Evolutionary conservation across 164 flowering plant genomes (phyloP).

Genomic region (Macadamia integrifolia): DNA sequence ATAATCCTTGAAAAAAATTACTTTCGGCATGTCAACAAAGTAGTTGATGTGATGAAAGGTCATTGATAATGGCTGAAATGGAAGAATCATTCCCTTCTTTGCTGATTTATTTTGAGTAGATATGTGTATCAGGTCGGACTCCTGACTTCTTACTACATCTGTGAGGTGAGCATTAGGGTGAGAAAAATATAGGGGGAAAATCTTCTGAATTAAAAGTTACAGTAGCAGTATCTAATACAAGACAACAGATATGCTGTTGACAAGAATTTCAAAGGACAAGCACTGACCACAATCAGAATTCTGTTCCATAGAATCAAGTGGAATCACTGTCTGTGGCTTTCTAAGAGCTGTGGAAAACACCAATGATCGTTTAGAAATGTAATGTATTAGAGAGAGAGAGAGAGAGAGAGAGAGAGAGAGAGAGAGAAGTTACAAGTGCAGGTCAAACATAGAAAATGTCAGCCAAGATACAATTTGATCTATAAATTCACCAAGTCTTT

Average conservation of each 20-base stretch:
- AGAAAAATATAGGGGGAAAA: neutral
- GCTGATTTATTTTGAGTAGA: conserved; percentile 10
- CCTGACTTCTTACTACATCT: conserved; percentile 25
- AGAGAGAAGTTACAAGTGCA: neutral
- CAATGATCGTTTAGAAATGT: neutral
- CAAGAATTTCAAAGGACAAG: neutral
- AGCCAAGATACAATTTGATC: neutral
- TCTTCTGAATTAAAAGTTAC: neutral
- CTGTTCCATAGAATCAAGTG: conserved; percentile 28
- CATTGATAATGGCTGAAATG: conserved; percentile 78
- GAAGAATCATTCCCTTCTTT: conserved; percentile 85
- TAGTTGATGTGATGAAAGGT: conserved; percentile 81
- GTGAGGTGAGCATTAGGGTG: neutral
- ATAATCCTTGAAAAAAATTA: conserved; percentile 12
- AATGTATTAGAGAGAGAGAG: too few species aligned
- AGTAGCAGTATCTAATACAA: too few species aligned
- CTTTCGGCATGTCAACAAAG: conserved; percentile 91
- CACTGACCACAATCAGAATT: conserved; percentile 26
- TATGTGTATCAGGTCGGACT: conserved; percentile 1
- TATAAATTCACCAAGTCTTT: neutral
- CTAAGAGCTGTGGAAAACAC: conserved; percentile 39
- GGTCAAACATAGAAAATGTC: neutral
- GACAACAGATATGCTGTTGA: neutral
- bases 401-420: neutral
- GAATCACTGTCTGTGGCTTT: conserved; percentile 38